A percentile compares a stretch with the other conserved stretches of the same genome.
phyloP scores from a whole-genome alignment of 108 stramenopile species.

The Skeletonema costatum region DNA sequence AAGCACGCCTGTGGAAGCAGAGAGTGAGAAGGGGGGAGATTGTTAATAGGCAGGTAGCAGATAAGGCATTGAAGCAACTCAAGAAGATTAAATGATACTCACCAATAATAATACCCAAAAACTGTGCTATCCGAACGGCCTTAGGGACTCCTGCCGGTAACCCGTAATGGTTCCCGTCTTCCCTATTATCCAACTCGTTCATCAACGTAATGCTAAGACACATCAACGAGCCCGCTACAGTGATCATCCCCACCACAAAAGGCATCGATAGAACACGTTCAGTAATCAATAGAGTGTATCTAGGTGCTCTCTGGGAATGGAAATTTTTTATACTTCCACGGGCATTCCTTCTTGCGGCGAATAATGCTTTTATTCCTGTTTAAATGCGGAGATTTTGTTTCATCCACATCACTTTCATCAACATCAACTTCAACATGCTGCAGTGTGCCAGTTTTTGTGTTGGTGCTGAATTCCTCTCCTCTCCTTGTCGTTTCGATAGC shows the following conservation, averaged over 20 bases:
- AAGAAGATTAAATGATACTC: neutral
- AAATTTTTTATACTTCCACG: neutral
- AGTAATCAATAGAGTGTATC: conserved; percentile 30
- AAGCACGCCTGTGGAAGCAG: neutral
- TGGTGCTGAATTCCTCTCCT: too few relatives aligned
- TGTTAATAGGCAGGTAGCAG: neutral
- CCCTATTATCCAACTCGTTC: neutral
- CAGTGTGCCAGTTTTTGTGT: too few relatives aligned
- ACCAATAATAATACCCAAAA: neutral
- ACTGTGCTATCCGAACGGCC: neutral
- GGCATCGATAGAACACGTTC: conserved; percentile 17
- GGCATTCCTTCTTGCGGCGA: too few relatives aligned
- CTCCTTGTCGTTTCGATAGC: too few relatives aligned
- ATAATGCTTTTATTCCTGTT: too few relatives aligned
- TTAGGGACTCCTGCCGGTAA: neutral
- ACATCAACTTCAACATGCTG: too few relatives aligned
- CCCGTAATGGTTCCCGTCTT: neutral
- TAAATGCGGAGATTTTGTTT: too few relatives aligned
- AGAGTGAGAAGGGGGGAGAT: neutral
- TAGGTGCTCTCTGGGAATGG: conserved; percentile 24
- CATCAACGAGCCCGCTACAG: conserved; percentile 3
- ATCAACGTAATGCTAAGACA: conserved; percentile 21
- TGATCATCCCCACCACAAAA: conserved; percentile 13
- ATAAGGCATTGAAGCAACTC: neutral
- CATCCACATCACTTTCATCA: too few relatives aligned